Conservation (phyloP, 192 early-diverging fungal species). For the Coemansia sp. region DNA sequence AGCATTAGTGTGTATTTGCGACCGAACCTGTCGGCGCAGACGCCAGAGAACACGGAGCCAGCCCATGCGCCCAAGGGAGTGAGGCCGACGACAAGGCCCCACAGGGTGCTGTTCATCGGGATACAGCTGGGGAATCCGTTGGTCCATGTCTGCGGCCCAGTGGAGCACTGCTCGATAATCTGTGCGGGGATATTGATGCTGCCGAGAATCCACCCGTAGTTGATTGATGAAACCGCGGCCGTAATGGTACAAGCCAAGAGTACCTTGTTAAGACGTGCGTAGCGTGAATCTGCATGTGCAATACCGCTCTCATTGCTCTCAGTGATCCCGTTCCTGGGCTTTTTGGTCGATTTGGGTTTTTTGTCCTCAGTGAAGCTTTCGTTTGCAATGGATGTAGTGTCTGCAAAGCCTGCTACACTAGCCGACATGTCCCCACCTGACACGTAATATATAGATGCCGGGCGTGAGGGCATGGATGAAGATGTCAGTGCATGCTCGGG, state of each 20-base stretch:
- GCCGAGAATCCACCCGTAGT: conserved; percentile 56
- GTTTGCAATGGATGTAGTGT: conserved; percentile 18
- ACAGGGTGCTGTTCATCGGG: conserved; percentile 65
- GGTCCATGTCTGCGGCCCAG: conserved; percentile 42
- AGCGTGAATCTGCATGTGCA: conserved; percentile 35
- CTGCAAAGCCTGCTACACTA: conserved; percentile 26
- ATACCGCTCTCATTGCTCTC: conserved; percentile 29
- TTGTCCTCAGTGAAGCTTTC: conserved; percentile 4
- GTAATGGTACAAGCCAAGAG: conserved; percentile 36
- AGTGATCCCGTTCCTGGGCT: neutral
- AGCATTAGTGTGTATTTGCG: conserved; percentile 65
- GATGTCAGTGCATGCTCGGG: neutral
- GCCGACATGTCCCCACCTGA: neutral
- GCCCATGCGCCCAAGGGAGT: conserved; percentile 71
- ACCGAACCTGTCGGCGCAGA: conserved; percentile 66
- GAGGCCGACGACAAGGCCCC: conserved; percentile 61
- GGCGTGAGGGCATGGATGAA: conserved; percentile 5
- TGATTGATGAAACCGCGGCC: conserved; percentile 49
- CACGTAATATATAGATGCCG: conserved; percentile 11
- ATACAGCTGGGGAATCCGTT: conserved; percentile 64
- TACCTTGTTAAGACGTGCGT: conserved; percentile 24
- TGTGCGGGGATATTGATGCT: conserved; percentile 58
- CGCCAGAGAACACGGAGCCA: conserved; percentile 70
- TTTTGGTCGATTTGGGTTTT: conserved; percentile 5
- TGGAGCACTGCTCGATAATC: conserved; percentile 54